Percentiles rank a stretch among this genome's conserved stretches.
Evolutionary conservation across 495 filamentous ascomycete genomes (phyloP).

Genomic region (Tuber calosporum): DNA sequence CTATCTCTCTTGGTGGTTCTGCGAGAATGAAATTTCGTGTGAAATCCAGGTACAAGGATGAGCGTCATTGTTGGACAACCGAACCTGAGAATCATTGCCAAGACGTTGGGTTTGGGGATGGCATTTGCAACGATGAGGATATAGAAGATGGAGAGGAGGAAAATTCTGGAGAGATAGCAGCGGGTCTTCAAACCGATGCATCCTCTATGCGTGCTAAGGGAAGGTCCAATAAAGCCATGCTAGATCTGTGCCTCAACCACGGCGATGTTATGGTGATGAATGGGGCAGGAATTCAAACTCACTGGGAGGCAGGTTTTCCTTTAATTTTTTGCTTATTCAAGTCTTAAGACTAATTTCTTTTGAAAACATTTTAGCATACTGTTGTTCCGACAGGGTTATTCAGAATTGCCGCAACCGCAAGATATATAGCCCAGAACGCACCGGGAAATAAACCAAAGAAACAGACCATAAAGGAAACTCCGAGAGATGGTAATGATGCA

Average conservation of each 20-base stretch:
- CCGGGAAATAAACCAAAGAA: not conserved
- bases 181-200: slow-evolving; percentile 17
- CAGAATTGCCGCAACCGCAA: slow-evolving; percentile 40
- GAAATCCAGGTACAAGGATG: slow-evolving; percentile 51
- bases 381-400: slow-evolving; percentile 34
- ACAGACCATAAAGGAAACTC: not conserved
- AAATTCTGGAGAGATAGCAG: slow-evolving; percentile 29
- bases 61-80: slow-evolving; percentile 40
- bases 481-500: not conserved
- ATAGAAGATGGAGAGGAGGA: slow-evolving; percentile 41
- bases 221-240: slow-evolving; percentile 24
- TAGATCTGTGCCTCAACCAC: slow-evolving; percentile 53
- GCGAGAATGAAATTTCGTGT: slow-evolving; percentile 64
- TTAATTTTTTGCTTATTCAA: not conserved
- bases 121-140: slow-evolving; percentile 44
- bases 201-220: slow-evolving; percentile 18
- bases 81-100: slow-evolving; percentile 18
- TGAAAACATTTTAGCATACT: slow-evolving; percentile 25
- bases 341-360: slow-evolving; percentile 8
- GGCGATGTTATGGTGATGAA: slow-evolving; percentile 83
- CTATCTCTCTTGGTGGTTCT: slow-evolving; percentile 63
- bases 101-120: slow-evolving; percentile 45
- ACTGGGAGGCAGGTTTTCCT: slow-evolving; percentile 57
- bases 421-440: slow-evolving; percentile 22
- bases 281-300: slow-evolving; percentile 61